Evolutionary conservation across 768 basidiomycete species (phyloP).

Genomic region (Suillus subalutaceus): DNA sequence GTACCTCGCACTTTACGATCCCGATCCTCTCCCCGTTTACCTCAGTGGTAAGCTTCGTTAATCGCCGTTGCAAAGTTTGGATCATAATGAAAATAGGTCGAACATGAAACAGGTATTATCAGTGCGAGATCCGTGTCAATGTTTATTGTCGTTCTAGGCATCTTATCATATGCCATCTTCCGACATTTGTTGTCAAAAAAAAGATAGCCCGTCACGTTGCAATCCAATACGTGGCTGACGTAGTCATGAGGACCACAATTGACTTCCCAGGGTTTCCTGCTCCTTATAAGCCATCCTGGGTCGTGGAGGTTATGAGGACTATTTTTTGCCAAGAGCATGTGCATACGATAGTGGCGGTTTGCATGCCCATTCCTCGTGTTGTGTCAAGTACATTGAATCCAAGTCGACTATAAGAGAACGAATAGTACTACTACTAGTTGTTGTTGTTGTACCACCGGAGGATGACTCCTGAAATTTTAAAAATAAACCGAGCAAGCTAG

Average conservation of each 20-base stretch:
- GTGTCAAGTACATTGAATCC: not conserved
- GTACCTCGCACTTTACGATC: constrained; percentile 70
- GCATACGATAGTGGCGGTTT: not conserved
- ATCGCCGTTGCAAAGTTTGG: not conserved
- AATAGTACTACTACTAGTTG: not conserved
- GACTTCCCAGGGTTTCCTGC: not conserved
- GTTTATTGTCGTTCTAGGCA: constrained; percentile 42
- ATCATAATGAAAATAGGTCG: constrained; percentile 49
- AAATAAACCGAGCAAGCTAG: constrained; percentile 6
- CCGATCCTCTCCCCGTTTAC: constrained; percentile 80
- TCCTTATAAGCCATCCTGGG: too few relatives aligned
- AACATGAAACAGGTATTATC: constrained; percentile 69
- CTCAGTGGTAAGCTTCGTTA: constrained; percentile 57
- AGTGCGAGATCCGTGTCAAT: constrained; percentile 50
- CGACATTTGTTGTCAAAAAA: constrained; percentile 38
- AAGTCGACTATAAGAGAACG: not conserved
- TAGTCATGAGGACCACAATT: constrained; percentile 8
- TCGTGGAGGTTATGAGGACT: not conserved
- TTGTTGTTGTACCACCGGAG: too few relatives aligned
- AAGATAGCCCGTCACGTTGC: not conserved
- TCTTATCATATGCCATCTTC: constrained; percentile 45
- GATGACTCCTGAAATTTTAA: not conserved
- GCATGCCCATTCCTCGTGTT: not conserved
- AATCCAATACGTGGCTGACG: not conserved
- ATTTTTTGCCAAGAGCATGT: not conserved